Base-by-base conservation (phyloP, 495 filamentous ascomycete species). In the Penicillium maclennaniae region DNA sequence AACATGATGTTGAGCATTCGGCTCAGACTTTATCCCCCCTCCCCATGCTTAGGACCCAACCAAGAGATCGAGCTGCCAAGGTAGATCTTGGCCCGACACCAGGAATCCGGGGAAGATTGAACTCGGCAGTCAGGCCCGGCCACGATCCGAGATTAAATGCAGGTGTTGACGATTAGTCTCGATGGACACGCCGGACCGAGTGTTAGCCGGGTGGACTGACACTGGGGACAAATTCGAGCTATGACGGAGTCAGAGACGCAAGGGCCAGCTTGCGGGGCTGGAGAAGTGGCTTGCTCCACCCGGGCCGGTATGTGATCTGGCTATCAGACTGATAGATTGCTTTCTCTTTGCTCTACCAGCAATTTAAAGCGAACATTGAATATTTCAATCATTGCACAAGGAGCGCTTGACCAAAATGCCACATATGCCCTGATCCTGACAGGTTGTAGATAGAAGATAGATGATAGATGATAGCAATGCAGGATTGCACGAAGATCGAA, bases 131-230 rank as follows among this genome's bases (percentile, higher is more conserved):
- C 12, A 43, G 55, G 52, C 52, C 51, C 19, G 49, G 43, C 7
- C 41, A 20, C 39, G 36, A 53, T 40, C 59, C 59, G 47, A 43
- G 47, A 26, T 47, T 19, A 44, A 21, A 25, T 52, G 51, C 16
- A 47, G 43, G 26, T 49, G 9, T 45, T 53, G 47, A 38, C 23
- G 46, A 37, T 45, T 42, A 36, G 20, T 20, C 36, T 31, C 37
- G 26, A 10, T 51, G 39, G 44, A 47, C 46, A 36, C 10, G 10
- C 42, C 49, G 46, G 51, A 27, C 36, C 44, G 47, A 46, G 19
- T 38, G 40, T 45, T 31, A 52, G 45, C 47, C 43, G 48, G 28
- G 48, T 59, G 34, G 55, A 58, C 54, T 55, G 47, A 55, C 43
- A 15, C 26, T 21, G 25, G 15, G 8, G 8, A 12, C 4, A 10